Evolutionary conservation across 768 basidiomycete genomes (phyloP), one percentile per base, ranked within the genome.

Genomic region (Boletus pseudopeckii): DNA sequence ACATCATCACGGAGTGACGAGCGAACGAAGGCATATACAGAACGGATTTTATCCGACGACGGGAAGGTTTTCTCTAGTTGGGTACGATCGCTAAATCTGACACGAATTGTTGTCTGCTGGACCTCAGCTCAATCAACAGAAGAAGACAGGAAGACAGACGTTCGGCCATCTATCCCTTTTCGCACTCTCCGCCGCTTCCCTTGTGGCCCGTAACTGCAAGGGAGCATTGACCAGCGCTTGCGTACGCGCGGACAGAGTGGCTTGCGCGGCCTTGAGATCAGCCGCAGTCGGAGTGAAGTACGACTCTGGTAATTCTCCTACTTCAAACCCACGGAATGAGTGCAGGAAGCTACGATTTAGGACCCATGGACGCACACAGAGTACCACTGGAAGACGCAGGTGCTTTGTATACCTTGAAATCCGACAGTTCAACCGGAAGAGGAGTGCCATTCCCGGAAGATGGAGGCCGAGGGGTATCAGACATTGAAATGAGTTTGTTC

Each of bases 11-110:
- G 74, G 33, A 96, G 73, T 20, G 82, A 80, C 32, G 76, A 72
- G 33, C 86, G 80, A 48, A 93, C 90, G 58, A 94, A 94, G 10
- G 88, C 89, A 66, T 96, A 95, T 9, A 96, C 82, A 3, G 86
- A 77, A 46, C 81, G 80, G 47, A 96, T 91, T 68, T 88, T 93
- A 70, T 84, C 82, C 4, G 80, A 80, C 7, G 92, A 93, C 4
- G 83, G 77, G 64, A 95, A 94, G 0, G 72, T 71, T 60, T 82
- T 85, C 72, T 96, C 92, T 14, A 96, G 76, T 64, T 88, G 85
- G 2, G 84, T 90, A 45, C 87, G 80, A 69, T 95, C 90, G 20
- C 83, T 74, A 71, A 95, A 96, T 62, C 80, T 81, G 59, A 96
- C 71, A 18, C 93, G 83, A 60, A 96, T 88, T 3, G 79, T 88